Evolutionary conservation across 2,329 filamentous ascomycete genomes (phyloP).

Genomic region (Dactylellina leptospora): DNA sequence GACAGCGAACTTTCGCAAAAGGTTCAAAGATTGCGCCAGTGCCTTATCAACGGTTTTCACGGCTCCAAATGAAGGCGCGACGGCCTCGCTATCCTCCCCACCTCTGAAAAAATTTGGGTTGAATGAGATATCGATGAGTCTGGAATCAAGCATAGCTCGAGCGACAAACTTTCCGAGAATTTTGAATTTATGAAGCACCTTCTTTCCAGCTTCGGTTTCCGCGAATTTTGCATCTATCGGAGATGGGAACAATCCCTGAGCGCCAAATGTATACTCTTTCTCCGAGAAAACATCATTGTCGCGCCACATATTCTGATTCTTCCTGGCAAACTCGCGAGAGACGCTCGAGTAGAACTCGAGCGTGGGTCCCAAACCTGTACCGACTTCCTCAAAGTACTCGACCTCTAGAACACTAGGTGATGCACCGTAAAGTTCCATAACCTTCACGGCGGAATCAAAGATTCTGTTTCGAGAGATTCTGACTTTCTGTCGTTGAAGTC

Average conservation of each 20-base stretch:
- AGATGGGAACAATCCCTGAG: slow-evolving; percentile 86
- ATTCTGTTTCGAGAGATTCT: slow-evolving; percentile 94
- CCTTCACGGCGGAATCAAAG: slow-evolving; percentile 93
- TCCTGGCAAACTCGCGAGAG: slow-evolving; percentile 95
- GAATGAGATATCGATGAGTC: slow-evolving; percentile 97
- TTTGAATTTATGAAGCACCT: slow-evolving; percentile 86
- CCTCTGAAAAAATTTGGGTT: slow-evolving; percentile 98
- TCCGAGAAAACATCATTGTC: slow-evolving; percentile 79
- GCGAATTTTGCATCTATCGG: slow-evolving; percentile 84
- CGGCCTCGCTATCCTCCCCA: slow-evolving; percentile 70
- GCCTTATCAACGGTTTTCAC: slow-evolving; percentile 88
- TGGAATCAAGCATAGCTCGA: slow-evolving; percentile 95
- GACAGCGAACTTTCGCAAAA: slow-evolving; percentile 84
- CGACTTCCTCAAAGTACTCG: slow-evolving; percentile 98
- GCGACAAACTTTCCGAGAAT: slow-evolving; percentile 97
- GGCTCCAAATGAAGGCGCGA: slow-evolving; percentile 85
- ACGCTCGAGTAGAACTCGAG: slow-evolving; percentile 98
- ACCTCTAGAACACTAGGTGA: slow-evolving; percentile 95
- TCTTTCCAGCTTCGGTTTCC: slow-evolving; percentile 79
- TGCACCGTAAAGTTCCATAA: slow-evolving; percentile 98
- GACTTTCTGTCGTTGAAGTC: slow-evolving; percentile 96
- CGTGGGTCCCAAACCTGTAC: slow-evolving; percentile 92
- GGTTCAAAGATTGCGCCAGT: slow-evolving; percentile 82
- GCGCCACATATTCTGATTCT: slow-evolving; percentile 95
- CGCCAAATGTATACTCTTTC: slow-evolving; percentile 84